Evolutionary conservation across 352 stramenopile species (phyloP), one percentile per base, ranked within the genome.

Genomic region (Phytophthora constricta): DNA sequence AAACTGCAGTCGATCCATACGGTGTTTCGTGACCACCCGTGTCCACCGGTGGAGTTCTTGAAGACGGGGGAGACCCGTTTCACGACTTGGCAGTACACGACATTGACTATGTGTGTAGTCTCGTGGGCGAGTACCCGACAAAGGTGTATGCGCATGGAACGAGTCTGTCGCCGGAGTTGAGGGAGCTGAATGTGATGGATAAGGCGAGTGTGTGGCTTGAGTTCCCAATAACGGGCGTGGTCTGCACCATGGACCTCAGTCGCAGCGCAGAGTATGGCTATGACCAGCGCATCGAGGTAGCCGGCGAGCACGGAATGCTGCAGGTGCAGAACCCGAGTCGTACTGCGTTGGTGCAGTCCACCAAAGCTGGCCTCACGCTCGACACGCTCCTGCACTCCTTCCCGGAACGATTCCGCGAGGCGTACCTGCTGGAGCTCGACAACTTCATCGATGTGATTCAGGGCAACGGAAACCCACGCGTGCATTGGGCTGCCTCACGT

Each of bases 241-340:
- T 97, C n/a, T 95, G 91, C 43, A 97, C 89, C 3, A 90, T 98
- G 68, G 87, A 94, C 34, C 63, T 97, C 19, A 97, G 86, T 62
- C 85, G 93, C 8, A 87, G 76, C 48, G 85, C 92, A 3, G 77
- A 82, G 43, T 98, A 97, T 61, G 93, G 93, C 34, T 98, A 98
- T 68, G 93, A 98, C 77, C 93, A 98, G 68, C 87, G 93, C 41
- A 89, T 95, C 59, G 93, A 98, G 74, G 78, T 98, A 16, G 86
- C 87, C 47, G 91, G 90, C 2, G 83, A 90, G 56, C 42, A 62
- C 34, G 87, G 87, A 27, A 91, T 92, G 83, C 61, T 92, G 9
- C 81, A 93, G 31, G 82, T 91, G 25, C 64, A 82, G 8, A 97
- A 97, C 58, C 72, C 84, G 20, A 65, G 72, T 17, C 86, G 87